Conservation (phyloP, 1,284 basidiomycete genomes). For the Sphaerobolus stellatus region DNA sequence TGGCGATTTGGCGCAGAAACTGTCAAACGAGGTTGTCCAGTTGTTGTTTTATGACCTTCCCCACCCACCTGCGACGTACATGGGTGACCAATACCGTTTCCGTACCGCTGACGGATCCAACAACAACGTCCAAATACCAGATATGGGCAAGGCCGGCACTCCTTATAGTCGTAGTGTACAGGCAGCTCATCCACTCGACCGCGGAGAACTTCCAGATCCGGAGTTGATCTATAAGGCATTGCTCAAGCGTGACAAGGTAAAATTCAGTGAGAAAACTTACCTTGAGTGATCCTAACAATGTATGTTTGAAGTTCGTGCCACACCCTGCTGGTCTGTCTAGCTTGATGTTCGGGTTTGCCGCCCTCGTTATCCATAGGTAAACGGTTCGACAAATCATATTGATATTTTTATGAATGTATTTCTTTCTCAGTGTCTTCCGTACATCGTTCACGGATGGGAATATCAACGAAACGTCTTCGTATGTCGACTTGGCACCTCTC, state of each 20-base stretch:
- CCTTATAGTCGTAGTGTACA: conserved; percentile 82
- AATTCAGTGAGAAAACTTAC: conserved; percentile 14
- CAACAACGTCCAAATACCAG: conserved; percentile 71
- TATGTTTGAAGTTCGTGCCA: conserved; percentile 54
- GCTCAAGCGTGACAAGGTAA: conserved; percentile 56
- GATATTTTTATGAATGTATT: conserved; percentile 1
- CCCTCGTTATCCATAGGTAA: conserved; percentile 76
- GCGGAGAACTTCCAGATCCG: conserved; percentile 70
- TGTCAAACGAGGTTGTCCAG: conserved; percentile 56
- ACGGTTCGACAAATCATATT: conserved; percentile 14
- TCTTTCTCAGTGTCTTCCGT: conserved; percentile 59
- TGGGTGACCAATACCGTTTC: conserved; percentile 62
- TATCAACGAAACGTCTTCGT: conserved; percentile 85
- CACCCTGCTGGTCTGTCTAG: conserved; percentile 79
- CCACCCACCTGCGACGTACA: conserved; percentile 69
- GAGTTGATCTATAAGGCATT: conserved; percentile 75
- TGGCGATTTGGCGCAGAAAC: conserved; percentile 41
- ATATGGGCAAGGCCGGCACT: conserved; percentile 70
- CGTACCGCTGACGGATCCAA: conserved; percentile 70
- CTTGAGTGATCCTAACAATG: background rate
- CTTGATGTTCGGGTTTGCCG: conserved; percentile 80
- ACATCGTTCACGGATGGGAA: conserved; percentile 62
- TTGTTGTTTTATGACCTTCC: conserved; percentile 71
- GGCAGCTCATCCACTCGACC: conserved; percentile 60
- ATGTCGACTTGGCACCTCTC: conserved; percentile 80